These are phyloP conservation scores for Artemisia annua DNA, from an alignment of 129 eudicot genomes.

Conservation along the genomic window DNA sequence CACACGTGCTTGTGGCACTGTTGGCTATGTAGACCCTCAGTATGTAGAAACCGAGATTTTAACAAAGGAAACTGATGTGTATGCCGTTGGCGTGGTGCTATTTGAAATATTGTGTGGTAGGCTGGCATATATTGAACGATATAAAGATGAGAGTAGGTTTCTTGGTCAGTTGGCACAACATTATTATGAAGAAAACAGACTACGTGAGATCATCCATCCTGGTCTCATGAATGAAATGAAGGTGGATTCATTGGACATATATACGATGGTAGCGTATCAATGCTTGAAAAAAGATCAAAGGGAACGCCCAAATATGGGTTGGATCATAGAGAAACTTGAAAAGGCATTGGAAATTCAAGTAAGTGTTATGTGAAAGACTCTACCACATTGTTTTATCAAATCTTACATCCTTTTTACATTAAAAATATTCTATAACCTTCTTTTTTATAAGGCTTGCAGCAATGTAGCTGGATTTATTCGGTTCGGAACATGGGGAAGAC, in stretches of 20 bases:
- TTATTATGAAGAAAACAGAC: not conserved
- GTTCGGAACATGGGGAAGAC: slow-evolving; percentile 18
- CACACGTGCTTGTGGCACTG: not conserved
- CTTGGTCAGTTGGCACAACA: not conserved
- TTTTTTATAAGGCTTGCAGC: not conserved
- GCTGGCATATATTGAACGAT: not conserved
- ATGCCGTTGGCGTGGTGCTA: not conserved
- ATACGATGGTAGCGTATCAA: not conserved
- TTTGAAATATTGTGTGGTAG: slow-evolving; percentile 12
- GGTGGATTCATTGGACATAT: not conserved
- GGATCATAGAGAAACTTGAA: slow-evolving; percentile 1
- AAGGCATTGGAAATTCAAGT: slow-evolving; percentile 10
- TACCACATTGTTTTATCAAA: not conserved
- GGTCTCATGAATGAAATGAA: not conserved
- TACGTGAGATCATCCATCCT: slow-evolving; percentile 1
- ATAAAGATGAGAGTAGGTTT: slow-evolving; percentile 2
- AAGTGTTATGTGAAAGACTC: not conserved
- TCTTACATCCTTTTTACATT: not conserved
- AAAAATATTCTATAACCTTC: not conserved
- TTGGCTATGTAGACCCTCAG: not conserved
- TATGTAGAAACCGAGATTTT: not conserved
- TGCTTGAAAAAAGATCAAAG: not conserved
- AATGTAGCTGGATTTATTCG: not conserved
- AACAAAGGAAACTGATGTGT: not conserved
- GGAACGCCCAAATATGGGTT: slow-evolving; percentile 5